Evolutionary conservation across 2,329 filamentous ascomycete genomes (phyloP).

Genomic region (Myriangium duriaei): DNA sequence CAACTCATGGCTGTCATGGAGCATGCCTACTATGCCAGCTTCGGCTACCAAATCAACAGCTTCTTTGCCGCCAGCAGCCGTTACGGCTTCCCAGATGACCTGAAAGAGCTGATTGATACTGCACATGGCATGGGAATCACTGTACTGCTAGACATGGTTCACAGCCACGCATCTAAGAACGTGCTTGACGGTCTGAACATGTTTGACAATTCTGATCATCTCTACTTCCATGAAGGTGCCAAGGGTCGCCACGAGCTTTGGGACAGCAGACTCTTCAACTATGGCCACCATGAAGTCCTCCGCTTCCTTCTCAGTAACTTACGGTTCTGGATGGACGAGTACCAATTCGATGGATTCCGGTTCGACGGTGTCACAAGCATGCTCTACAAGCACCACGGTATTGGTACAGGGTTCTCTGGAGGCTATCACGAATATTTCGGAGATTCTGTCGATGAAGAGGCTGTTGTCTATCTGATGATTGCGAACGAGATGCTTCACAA

Average conservation of each 20-base stretch:
- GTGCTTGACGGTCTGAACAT: slow-evolving; percentile 88
- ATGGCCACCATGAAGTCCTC: slow-evolving; percentile 84
- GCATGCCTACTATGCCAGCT: slow-evolving; percentile 97
- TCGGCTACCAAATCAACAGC: slow-evolving; percentile 97
- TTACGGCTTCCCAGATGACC: slow-evolving; percentile 83
- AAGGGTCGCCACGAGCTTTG: slow-evolving; percentile 85
- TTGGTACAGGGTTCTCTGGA: slow-evolving; percentile 93
- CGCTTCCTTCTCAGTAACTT: slow-evolving; percentile 94
- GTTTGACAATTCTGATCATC: slow-evolving; percentile 89
- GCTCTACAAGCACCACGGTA: slow-evolving; percentile 91
- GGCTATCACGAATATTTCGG: slow-evolving; percentile 99
- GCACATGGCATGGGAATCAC: slow-evolving; percentile 84
- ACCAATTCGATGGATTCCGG: slow-evolving; percentile 89
- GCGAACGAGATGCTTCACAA: slow-evolving; percentile 91
- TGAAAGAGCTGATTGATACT: slow-evolving; percentile 93
- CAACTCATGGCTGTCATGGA: slow-evolving; percentile 99
- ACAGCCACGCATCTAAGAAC: slow-evolving; percentile 97
- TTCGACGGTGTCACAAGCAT: slow-evolving; percentile 98
- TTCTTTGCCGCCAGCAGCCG: slow-evolving; percentile 97
- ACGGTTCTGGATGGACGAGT: slow-evolving; percentile 98
- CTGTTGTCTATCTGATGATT: slow-evolving; percentile 86
- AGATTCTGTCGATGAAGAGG: slow-evolving; percentile 76
- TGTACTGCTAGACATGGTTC: slow-evolving; percentile 87
- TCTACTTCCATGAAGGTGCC: slow-evolving; percentile 82
- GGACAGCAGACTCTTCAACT: slow-evolving; percentile 97